Evolutionary conservation across 2,329 filamentous ascomycete genomes (phyloP).

Genomic region (Fusarium protoensiforme): DNA sequence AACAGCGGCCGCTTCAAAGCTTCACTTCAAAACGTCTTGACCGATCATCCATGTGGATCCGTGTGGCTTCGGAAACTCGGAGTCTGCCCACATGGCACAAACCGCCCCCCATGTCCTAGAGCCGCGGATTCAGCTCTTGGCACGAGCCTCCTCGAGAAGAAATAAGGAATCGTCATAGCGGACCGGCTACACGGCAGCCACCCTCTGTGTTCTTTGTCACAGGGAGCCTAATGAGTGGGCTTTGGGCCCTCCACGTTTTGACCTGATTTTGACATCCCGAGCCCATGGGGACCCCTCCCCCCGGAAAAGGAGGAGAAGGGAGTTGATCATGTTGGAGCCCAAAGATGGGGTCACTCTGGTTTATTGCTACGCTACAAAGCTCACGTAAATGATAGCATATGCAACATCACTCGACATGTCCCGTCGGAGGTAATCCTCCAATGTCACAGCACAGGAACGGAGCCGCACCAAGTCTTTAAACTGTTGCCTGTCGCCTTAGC

Average conservation of each 20-base stretch:
- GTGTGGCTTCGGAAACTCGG: background rate
- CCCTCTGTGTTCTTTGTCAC: background rate
- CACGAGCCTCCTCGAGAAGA: background rate
- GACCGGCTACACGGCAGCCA: background rate
- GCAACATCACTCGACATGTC: constrained; percentile 1
- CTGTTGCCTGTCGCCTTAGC: constrained; percentile 22
- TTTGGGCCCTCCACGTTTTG: background rate
- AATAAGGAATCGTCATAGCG: background rate
- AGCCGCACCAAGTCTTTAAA: constrained; percentile 14
- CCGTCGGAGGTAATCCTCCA: background rate
- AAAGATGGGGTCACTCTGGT: background rate
- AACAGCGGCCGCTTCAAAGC: background rate
- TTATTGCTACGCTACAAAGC: background rate
- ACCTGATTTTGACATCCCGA: constrained; percentile 3
- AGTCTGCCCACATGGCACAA: background rate
- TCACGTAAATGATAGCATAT: background rate
- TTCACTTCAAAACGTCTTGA: background rate
- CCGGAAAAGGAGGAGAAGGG: background rate
- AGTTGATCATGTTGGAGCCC: background rate
- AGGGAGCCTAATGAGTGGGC: background rate
- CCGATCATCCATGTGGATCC: background rate
- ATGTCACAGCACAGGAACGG: background rate
- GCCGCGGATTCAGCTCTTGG: background rate
- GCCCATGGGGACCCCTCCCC: constrained; percentile 4
- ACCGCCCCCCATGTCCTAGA: background rate